Conservation (phyloP, 768 basidiomycete species). For the Kondoa malvinella region DNA sequence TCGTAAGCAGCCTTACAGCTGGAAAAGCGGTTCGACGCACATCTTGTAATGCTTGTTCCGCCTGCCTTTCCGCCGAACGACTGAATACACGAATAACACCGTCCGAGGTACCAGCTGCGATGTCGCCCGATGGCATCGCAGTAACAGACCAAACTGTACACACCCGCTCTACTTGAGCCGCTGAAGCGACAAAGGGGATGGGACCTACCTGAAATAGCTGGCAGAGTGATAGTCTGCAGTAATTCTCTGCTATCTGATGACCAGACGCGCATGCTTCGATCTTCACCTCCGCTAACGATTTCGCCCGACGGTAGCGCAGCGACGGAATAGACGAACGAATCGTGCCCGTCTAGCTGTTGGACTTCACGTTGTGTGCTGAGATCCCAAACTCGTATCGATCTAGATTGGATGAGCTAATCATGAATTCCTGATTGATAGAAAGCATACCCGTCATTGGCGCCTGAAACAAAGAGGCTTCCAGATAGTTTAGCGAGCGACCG, state of each 20-base stretch:
- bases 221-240: slow-evolving; percentile 72
- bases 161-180: neutral
- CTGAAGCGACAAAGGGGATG: neutral
- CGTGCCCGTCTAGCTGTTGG: slow-evolving; percentile 76
- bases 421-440: neutral
- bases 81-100: slow-evolving; percentile 71
- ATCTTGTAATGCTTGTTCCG: slow-evolving; percentile 46
- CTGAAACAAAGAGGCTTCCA: slow-evolving; percentile 68
- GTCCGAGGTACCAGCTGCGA: slow-evolving; percentile 82
- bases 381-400: slow-evolving; percentile 85
- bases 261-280: slow-evolving; percentile 84
- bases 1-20: slow-evolving; percentile 11
- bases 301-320: slow-evolving; percentile 51
- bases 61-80: slow-evolving; percentile 50
- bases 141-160: slow-evolving; percentile 70
- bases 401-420: slow-evolving; percentile 29
- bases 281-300: slow-evolving; percentile 81
- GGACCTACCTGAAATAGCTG: slow-evolving; percentile 54
- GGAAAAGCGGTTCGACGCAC: slow-evolving; percentile 24
- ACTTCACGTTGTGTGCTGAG: slow-evolving; percentile 48
- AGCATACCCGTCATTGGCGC: slow-evolving; percentile 73
- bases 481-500: slow-evolving; percentile 63
- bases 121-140: slow-evolving; percentile 72
- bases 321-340: slow-evolving; percentile 87
- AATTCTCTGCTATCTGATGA: slow-evolving; percentile 60